These are phyloP conservation scores for Pyrus pyrifolia DNA, from an alignment of 306 rosid species.

Conservation along the genomic window DNA sequence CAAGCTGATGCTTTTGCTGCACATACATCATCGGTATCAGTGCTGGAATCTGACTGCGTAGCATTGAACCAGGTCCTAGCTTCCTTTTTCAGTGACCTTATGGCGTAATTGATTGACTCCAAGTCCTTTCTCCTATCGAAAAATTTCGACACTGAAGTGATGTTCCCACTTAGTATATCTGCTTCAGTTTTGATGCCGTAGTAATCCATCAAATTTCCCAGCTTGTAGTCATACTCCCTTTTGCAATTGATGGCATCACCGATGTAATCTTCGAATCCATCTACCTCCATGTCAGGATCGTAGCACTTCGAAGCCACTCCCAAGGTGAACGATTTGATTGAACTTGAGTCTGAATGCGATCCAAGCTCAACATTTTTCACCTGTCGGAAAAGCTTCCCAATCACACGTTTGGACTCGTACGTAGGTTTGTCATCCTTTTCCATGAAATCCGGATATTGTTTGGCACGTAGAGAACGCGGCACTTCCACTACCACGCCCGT, in stretches of 20 bases:
- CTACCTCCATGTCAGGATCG: constrained; percentile 44
- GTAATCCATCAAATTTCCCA: constrained; percentile 56
- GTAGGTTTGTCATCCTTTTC: constrained; percentile 20
- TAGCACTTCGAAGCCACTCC: constrained; percentile 19
- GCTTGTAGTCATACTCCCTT: constrained; percentile 43
- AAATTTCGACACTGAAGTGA: constrained; percentile 37
- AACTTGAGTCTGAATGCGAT: neutral
- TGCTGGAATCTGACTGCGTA: neutral
- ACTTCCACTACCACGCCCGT: constrained; percentile 29
- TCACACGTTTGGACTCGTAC: constrained; percentile 23
- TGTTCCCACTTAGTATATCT: constrained; percentile 56
- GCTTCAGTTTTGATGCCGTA: constrained; percentile 64
- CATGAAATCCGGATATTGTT: constrained; percentile 38
- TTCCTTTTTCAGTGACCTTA: constrained; percentile 35
- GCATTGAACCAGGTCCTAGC: constrained; percentile 26
- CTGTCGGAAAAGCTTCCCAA: constrained; percentile 35
- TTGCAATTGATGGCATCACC: constrained; percentile 52
- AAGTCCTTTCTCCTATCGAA: constrained; percentile 39
- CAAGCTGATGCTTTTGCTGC: constrained; percentile 45
- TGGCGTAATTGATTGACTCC: constrained; percentile 43
- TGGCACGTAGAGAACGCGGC: constrained; percentile 1
- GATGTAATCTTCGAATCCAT: constrained; percentile 53
- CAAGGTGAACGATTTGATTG: constrained; percentile 12
- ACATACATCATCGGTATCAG: neutral
- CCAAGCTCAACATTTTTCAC: constrained; percentile 13